A percentile compares a stretch with the other conserved stretches of the same genome.
phyloP scores from a whole-genome alignment of 2,329 filamentous ascomycete genomes.

The Penicillium sp. region DNA sequence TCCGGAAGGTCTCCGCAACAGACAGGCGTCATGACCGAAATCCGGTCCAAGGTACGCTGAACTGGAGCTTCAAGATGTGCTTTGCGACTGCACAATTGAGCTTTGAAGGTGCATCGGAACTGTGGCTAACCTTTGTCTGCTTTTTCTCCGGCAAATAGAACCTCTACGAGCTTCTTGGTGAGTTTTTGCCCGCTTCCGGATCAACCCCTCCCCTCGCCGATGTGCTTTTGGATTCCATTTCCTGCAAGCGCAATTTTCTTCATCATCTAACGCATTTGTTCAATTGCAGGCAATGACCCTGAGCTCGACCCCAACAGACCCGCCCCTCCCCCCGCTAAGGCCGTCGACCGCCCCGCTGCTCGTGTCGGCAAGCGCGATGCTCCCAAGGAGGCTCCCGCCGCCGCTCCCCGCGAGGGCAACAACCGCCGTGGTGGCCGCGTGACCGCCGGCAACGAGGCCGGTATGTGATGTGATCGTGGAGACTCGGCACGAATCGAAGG shows the following conservation, averaged over 20 bases:
- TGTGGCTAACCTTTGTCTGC: conserved; percentile 23
- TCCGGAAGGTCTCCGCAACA: conserved; percentile 49
- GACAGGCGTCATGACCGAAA: conserved; percentile 52
- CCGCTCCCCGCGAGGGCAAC: conserved; percentile 37
- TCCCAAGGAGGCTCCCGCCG: conserved; percentile 65
- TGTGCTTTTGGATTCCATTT: not conserved
- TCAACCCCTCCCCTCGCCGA: not conserved
- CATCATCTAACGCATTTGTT: conserved; percentile 30
- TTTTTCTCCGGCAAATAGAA: conserved; percentile 60
- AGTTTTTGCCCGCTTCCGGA: conserved; percentile 22
- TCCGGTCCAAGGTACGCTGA: conserved; percentile 52
- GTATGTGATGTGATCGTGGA: conserved; percentile 56
- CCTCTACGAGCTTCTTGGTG: conserved; percentile 98
- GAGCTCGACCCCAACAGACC: conserved; percentile 72
- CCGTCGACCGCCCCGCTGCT: conserved; percentile 77
- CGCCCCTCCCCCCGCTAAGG: conserved; percentile 77
- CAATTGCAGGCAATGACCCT: conserved; percentile 62
- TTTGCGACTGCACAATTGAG: conserved; percentile 10
- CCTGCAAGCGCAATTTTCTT: conserved; percentile 2
- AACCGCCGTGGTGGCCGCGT: conserved; percentile 49
- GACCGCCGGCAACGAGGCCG: conserved; percentile 77
- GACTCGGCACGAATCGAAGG: not conserved
- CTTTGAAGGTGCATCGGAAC: conserved; percentile 8
- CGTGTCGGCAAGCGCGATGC: conserved; percentile 85
- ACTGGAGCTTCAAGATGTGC: conserved; percentile 7